phyloP scores from a whole-genome alignment of 2,329 filamentous ascomycete species.

The Cladophialophora yegresii region DNA sequence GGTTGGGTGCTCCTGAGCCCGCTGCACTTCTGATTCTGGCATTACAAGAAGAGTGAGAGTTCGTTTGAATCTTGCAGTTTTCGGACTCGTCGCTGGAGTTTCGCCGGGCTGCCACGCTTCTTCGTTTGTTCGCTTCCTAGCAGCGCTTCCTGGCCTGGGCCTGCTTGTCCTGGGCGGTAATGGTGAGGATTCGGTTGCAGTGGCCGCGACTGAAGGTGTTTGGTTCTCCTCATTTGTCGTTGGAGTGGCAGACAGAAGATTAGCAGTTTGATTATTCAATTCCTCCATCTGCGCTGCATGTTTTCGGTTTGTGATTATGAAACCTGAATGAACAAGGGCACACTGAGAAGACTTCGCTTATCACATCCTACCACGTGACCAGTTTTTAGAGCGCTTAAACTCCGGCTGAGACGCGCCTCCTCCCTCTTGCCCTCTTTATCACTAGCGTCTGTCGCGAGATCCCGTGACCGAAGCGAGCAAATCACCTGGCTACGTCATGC shows the following conservation, averaged over 20 bases:
- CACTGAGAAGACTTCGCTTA: neutral
- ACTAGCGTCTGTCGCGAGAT: slow-evolving; percentile 13
- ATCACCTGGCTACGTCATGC: slow-evolving; percentile 22
- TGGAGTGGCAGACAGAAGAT: slow-evolving; percentile 14
- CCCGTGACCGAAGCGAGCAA: neutral
- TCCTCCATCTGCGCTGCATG: slow-evolving; percentile 18
- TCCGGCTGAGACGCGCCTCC: slow-evolving; percentile 6
- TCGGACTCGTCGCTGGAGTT: slow-evolving; percentile 19
- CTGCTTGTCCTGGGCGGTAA: slow-evolving; percentile 16
- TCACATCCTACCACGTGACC: too few species aligned
- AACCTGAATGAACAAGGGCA: neutral
- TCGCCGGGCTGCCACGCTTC: slow-evolving; percentile 27
- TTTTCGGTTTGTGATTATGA: neutral
- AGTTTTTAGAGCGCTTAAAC: slow-evolving; percentile 2
- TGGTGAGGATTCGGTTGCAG: slow-evolving; percentile 24
- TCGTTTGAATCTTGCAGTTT: slow-evolving; percentile 18
- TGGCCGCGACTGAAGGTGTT: slow-evolving; percentile 15
- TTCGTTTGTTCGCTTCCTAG: slow-evolving; percentile 31
- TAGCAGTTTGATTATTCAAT: slow-evolving; percentile 4
- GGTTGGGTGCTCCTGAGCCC: slow-evolving; percentile 1
- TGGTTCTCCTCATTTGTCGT: slow-evolving; percentile 17
- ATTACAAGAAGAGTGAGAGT: neutral
- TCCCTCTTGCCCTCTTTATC: slow-evolving; percentile 8
- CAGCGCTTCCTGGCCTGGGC: slow-evolving; percentile 19
- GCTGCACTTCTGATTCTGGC: neutral